Conservation (phyloP, 1,139 yeast genomes). For the Suhomyces wounanorum region DNA sequence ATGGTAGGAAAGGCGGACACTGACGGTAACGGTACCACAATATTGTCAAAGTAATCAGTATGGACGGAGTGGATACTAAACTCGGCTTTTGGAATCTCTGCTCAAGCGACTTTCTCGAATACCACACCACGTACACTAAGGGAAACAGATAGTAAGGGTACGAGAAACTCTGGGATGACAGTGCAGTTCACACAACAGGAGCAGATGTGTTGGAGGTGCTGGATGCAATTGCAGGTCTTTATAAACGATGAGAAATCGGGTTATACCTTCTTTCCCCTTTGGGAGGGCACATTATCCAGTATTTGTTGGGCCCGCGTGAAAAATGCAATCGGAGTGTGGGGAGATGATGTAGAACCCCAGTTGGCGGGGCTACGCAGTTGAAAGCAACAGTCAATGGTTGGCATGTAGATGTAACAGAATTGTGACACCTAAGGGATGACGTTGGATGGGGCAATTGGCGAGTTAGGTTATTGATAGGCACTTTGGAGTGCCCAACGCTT, state of each 20-base stretch:
- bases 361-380: not conserved
- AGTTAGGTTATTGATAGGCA: no score
- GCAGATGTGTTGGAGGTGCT: not conserved
- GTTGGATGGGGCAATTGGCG: not conserved
- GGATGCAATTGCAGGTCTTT: not conserved
- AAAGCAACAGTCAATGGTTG: not conserved
- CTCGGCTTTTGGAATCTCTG: no score
- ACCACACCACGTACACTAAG: no score
- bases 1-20: not conserved
- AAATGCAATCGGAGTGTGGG: not conserved
- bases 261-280: not conserved
- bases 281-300: not conserved
- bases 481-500: no score
- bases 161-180: no score
- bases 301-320: conserved; percentile 1
- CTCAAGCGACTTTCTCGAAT: no score
- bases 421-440: not conserved
- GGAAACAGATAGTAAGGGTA: no score
- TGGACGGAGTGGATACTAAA: no score
- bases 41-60: no score
- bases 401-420: not conserved
- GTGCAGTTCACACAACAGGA: no score
- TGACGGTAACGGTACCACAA: not conserved
- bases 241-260: not conserved
- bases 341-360: not conserved